These are phyloP conservation scores for Ormosia semicastrata DNA, from an alignment of 306 rosid genomes.

Conservation along the genomic window DNA sequence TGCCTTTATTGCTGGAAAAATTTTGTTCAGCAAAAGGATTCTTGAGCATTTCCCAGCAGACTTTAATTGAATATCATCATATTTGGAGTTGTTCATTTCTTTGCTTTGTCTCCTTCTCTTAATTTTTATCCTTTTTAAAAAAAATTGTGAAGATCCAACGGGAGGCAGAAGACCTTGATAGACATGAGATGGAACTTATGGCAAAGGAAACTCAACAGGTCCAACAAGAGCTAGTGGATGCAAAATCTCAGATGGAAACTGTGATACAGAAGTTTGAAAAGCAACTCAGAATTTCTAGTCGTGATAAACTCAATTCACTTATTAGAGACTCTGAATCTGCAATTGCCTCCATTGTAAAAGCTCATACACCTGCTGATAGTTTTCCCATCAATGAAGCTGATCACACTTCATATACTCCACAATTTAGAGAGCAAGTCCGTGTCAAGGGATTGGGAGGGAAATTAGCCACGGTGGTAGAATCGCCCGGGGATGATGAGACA, in stretches of 20 bases:
- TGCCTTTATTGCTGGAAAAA: background rate
- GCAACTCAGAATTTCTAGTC: constrained; percentile 48
- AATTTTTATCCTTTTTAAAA: background rate
- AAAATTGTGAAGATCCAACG: constrained; percentile 59
- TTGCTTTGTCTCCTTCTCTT: background rate
- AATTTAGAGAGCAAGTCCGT: constrained; percentile 70
- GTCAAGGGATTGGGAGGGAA: constrained; percentile 70
- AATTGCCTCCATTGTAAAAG: constrained; percentile 66
- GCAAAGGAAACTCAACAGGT: constrained; percentile 60
- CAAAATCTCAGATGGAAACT: constrained; percentile 65
- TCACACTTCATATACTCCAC: constrained; percentile 54
- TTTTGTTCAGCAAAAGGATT: background rate
- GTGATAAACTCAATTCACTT: constrained; percentile 54
- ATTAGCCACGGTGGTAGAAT: constrained; percentile 75
- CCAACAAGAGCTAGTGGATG: constrained; percentile 56
- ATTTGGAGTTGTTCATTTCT: constrained; percentile 21
- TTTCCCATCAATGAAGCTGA: constrained; percentile 37
- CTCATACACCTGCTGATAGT: constrained; percentile 43
- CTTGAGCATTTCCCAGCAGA: background rate
- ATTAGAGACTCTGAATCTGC: constrained; percentile 74
- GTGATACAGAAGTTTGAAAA: constrained; percentile 65
- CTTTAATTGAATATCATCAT: background rate
- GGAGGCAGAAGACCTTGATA: constrained; percentile 85
- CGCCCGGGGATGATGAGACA: constrained; percentile 56
- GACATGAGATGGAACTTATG: constrained; percentile 64